A percentile compares a stretch with the other conserved stretches of the same genome.
Conservation (phyloP, 139 green algal species). For the Spirogloea muscicola region DNA sequence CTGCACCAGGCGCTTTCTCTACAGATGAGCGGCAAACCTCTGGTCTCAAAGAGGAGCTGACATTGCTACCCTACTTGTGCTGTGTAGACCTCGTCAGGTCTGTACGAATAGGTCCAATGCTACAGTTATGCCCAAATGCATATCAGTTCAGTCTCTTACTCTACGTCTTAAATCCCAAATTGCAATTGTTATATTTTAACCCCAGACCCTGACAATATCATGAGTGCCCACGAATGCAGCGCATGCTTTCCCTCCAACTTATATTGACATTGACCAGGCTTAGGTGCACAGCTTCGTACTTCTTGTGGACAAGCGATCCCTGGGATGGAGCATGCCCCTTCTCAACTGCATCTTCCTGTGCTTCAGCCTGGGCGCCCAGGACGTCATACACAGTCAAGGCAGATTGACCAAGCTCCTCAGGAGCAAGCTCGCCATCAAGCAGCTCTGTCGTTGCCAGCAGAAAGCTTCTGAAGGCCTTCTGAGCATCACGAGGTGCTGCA, state of each 20-base stretch:
- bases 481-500: slow-evolving; percentile 27
- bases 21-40: no score
- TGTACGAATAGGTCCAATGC: not conserved
- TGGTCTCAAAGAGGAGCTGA: not conserved
- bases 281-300: slow-evolving; percentile 1
- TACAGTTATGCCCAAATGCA: not conserved
- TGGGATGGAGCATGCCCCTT: not conserved
- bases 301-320: slow-evolving; percentile 15
- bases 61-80: slow-evolving; percentile 10
- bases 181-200: not conserved
- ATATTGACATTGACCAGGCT: not conserved
- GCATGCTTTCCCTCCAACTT: not conserved
- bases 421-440: slow-evolving; percentile 13
- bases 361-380: not conserved
- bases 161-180: not conserved
- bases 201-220: not conserved
- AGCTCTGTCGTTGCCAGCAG: slow-evolving; percentile 5
- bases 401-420: slow-evolving; percentile 32
- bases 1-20: no score
- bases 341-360: not conserved
- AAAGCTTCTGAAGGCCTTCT: slow-evolving; percentile 20
- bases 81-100: not conserved
- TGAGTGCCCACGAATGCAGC: not conserved
- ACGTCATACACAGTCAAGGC: slow-evolving; percentile 10
- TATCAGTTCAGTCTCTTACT: not conserved